Conservation (phyloP, 1,284 basidiomycete species). For the Ceratobasidium sp. region DNA sequence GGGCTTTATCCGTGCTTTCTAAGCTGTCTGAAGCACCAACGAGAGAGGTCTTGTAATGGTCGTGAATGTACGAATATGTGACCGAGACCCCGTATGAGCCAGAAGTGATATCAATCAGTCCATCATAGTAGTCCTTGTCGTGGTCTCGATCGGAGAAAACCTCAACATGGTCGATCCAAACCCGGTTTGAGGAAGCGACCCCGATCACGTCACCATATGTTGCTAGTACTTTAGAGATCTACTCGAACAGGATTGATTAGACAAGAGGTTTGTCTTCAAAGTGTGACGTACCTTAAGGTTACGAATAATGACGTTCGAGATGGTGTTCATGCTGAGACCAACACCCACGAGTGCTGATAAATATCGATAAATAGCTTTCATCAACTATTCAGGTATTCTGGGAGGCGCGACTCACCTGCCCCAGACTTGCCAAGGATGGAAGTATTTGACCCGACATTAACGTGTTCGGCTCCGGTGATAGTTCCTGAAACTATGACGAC, state of each 20-base stretch:
- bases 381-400: neutral
- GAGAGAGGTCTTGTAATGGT: conserved; percentile 48
- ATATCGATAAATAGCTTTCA: neutral
- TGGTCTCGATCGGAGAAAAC: conserved; percentile 41
- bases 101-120: conserved; percentile 39
- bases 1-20: conserved; percentile 29
- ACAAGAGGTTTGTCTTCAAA: neutral
- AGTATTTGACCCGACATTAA: conserved; percentile 63
- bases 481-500: conserved; percentile 64
- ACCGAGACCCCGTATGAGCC: conserved; percentile 38
- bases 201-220: conserved; percentile 43
- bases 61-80: conserved; percentile 45
- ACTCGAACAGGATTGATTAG: conserved; percentile 1
- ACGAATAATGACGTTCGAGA: conserved; percentile 65
- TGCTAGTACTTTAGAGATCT: conserved; percentile 38
- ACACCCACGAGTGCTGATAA: conserved; percentile 58
- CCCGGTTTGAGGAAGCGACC: conserved; percentile 30
- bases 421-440: conserved; percentile 60
- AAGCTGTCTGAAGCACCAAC: conserved; percentile 43
- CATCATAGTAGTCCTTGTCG: conserved; percentile 48
- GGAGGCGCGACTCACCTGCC: conserved; percentile 44
- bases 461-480: conserved; percentile 62
- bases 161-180: conserved; percentile 48
- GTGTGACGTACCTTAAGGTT: conserved; percentile 63
- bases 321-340: conserved; percentile 62